Percentiles rank a stretch among this genome's conserved stretches.
Evolutionary conservation across 257 asterid genomes (phyloP).

Genomic region (Solanum appendiculatum): DNA sequence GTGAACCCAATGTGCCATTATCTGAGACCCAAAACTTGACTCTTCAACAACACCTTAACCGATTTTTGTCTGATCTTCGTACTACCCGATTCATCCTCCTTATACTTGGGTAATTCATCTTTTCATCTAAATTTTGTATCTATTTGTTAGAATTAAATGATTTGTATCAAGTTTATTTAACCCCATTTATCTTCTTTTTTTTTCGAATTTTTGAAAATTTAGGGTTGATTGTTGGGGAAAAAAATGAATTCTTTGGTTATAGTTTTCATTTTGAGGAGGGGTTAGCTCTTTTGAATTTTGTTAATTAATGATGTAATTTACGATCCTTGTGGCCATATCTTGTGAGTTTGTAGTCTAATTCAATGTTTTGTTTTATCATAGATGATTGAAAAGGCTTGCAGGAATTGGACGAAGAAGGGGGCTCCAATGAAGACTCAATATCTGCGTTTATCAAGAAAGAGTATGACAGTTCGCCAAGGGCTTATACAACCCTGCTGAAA

Average conservation of each 20-base stretch:
- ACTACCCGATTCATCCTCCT: background rate
- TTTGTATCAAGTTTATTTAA: no score
- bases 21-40: background rate
- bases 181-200: background rate
- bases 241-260: background rate
- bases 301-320: background rate
- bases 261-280: background rate
- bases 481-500: conserved; percentile 29
- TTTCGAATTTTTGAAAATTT: no score
- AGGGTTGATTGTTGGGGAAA: background rate
- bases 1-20: background rate
- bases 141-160: no score
- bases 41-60: background rate
- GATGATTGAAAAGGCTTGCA: background rate
- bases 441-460: background rate
- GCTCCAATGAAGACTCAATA: no score
- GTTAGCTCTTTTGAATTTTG: background rate
- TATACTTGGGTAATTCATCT: background rate
- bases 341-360: background rate
- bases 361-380: background rate
- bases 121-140: no score
- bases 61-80: no score
- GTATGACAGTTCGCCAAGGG: conserved; percentile 27
- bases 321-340: background rate
- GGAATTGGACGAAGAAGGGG: background rate